Base-by-base conservation (phyloP, 805 yeast genomes). In the Cyberlindnera lachancei region DNA sequence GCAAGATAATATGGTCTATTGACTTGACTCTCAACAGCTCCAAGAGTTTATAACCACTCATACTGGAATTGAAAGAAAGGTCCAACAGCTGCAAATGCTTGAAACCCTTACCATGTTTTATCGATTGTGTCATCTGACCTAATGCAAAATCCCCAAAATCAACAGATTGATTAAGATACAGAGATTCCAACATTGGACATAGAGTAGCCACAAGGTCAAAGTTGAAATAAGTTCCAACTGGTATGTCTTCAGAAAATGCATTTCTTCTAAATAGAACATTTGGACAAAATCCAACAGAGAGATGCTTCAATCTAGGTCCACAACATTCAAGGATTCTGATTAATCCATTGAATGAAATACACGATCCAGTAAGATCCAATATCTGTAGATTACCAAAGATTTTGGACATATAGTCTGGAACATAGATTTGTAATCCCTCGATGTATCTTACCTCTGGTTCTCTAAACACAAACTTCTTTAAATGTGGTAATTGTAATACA, bases 291-390 rank as follows among this genome's bases (percentile, higher is more conserved):
- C 53, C 48, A 31, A 50, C 40, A 4, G 40, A 44, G 7, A 48
- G 29, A 6, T 39, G 42, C 15, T 10, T 32, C 24, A 46, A 28
- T 3, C 15, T 16, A 1, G 3, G 4, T 3, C 49, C 50, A 34
- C 49, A 38, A 1, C 36, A 20, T 6, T 12, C 19, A 9, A 48
- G 14, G 2, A 51, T 28, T 18, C 40, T 45, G 4, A 30, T 20
- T 9, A 51, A 21, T 3, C 50, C 51, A 12, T 33, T 41, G 27
- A 34, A 45, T 8, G 52, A 45, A 4, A 51, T 46, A 11, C 46
- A 42, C 2, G 53, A 46, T 8, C 49, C 49, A 1, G 50, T 44
- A 9, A 51, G 23, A 24, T 51, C 51, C 23, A 51, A 30, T 6
- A 34, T 27, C 2, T 29, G 27, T 5, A 51, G 20, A 5, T 35